These are phyloP conservation scores for Bruguiera hainesii DNA, from an alignment of 441 rosid species.

Conservation along the genomic window DNA sequence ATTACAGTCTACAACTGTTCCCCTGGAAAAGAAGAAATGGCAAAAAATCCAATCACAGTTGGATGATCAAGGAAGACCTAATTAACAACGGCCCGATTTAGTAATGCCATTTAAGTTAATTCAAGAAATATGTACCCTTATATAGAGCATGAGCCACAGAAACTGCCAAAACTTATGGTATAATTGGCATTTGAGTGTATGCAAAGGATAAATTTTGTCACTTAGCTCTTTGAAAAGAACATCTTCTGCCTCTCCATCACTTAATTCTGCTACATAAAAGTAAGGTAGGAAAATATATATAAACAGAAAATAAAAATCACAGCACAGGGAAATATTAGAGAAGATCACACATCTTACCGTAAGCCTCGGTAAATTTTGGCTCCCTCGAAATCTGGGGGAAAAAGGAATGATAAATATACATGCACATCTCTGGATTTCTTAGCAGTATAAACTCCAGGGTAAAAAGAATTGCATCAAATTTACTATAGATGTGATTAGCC, in stretches of 20 bases:
- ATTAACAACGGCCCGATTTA: no score
- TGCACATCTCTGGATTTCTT: neutral
- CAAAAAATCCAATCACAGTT: no score
- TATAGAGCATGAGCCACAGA: no score
- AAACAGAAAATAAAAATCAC: conserved; percentile 1
- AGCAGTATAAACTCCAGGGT: neutral
- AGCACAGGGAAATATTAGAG: conserved; percentile 5
- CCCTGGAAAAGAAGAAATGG: no score
- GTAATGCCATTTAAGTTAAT: no score
- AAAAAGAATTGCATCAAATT: no score
- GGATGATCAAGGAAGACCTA: no score
- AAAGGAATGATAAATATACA: conserved; percentile 2
- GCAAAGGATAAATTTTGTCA: neutral
- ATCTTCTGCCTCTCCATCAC: conserved; percentile 81
- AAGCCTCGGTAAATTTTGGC: conserved; percentile 63
- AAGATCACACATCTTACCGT: conserved; percentile 48
- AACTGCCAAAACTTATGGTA: neutral
- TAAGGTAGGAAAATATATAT: neutral
- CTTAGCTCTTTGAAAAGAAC: conserved; percentile 83
- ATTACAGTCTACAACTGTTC: no score
- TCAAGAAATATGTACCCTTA: no score
- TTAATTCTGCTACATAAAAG: conserved; percentile 51
- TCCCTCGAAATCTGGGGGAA: conserved; percentile 60
- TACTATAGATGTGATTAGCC: no score
- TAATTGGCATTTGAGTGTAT: neutral